Base-by-base conservation (phyloP, 495 filamentous ascomycete species). In the Hyaloscypha finlandica region DNA sequence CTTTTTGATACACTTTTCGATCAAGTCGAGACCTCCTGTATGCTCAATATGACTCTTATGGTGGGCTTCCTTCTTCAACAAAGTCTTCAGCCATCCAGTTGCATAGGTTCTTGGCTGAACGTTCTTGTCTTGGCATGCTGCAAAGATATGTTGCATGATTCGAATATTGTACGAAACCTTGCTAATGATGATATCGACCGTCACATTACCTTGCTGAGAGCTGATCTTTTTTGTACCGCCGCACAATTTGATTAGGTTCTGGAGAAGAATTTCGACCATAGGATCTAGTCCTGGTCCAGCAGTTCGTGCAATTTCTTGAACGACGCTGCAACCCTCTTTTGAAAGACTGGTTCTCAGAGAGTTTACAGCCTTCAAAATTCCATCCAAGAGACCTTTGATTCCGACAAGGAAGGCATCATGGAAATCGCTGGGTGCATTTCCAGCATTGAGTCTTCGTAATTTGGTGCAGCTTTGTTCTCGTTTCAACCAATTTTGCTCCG, bases 331-430 rank as follows among this genome's bases (percentile, higher is more conserved):
- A 9, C 90, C 93, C 71, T 90, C 90, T 32, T 91, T 93, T 3
- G 90, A 94, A 57, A 97, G 80, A 53, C 92, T 98, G 1, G 96
- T 98, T 67, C 96, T 84, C 42, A 98, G 81, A 1, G 95, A 97
- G 73, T 86, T 90, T 53, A 91, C 86, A 8, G 89, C 90, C 74
- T 97, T 97, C 71, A 98, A 82, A 53, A 98, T 94, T 59, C 93
- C 93, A 73, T 98, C 95, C 20, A 97, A 78, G 6, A 95, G 77
- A 14, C 79, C 81, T 68, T 94, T 93, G 35, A 96, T 84, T 56
- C 85, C 85, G 12, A 82, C 78, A 22, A 94, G 65, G 70, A 90
- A 96, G 3, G 83, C 78, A 39, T 87, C 84, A 29, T 85, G 82
- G 70, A 89, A 97, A 57, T 95, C 90, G 20, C 86, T 84, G 8